Conservation (phyloP, 2,329 filamentous ascomycete species). For the Periglandula ipomoeae region DNA sequence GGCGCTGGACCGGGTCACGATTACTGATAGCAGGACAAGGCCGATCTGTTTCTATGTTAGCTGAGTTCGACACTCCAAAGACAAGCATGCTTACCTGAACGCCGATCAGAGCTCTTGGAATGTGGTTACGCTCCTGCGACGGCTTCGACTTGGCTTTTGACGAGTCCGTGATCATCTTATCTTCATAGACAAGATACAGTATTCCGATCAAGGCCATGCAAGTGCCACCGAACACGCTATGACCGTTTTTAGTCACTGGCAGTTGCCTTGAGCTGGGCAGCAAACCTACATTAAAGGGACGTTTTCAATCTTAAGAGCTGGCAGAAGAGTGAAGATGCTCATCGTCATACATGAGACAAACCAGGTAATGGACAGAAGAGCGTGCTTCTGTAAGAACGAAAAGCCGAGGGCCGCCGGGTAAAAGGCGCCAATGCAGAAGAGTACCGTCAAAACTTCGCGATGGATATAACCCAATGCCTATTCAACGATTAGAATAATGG, state of each 20-base stretch:
- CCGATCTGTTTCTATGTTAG: constrained; percentile 44
- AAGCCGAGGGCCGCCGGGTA: constrained; percentile 73
- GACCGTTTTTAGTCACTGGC: constrained; percentile 7
- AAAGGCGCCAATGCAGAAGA: constrained; percentile 65
- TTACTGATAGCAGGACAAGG: constrained; percentile 68
- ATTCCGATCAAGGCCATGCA: constrained; percentile 71
- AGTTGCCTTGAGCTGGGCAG: background rate
- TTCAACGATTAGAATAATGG: too few species aligned
- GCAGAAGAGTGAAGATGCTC: constrained; percentile 84
- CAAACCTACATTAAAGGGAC: constrained; percentile 59
- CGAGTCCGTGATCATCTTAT: constrained; percentile 39
- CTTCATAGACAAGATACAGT: constrained; percentile 72
- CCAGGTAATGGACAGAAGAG: constrained; percentile 61
- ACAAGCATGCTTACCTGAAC: constrained; percentile 40
- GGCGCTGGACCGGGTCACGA: constrained; percentile 82
- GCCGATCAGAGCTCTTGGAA: constrained; percentile 54
- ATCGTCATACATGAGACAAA: constrained; percentile 66
- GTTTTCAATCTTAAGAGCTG: constrained; percentile 77
- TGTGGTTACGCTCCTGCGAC: constrained; percentile 24
- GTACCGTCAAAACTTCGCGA: constrained; percentile 73
- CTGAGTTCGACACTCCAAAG: background rate
- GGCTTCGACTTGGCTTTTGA: constrained; percentile 14
- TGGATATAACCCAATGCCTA: constrained; percentile 89
- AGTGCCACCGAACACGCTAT: constrained; percentile 62
- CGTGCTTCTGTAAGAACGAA: constrained; percentile 60